These are phyloP conservation scores for Salvia hispanica DNA, from an alignment of 257 asterid species.

Conservation along the genomic window DNA sequence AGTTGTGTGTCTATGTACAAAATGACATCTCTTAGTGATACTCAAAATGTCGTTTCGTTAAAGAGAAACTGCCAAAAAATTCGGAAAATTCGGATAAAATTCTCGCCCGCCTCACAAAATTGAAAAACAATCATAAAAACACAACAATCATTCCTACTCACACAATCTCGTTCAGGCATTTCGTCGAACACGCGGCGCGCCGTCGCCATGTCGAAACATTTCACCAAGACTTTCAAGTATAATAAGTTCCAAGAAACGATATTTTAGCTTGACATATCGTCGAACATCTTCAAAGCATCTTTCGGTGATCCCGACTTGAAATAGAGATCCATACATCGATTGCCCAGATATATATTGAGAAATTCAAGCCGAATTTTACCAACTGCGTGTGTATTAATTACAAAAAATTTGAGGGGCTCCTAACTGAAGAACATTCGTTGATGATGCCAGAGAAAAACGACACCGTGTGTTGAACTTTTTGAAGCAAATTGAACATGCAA, in stretches of 20 bases:
- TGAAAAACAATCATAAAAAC: too few relatives aligned
- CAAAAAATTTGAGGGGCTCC: conserved; percentile 42
- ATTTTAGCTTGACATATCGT: conserved; percentile 50
- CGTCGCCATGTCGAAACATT: conserved; percentile 34
- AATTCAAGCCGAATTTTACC: conserved; percentile 51
- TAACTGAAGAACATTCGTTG: conserved; percentile 34
- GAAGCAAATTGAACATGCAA: conserved; percentile 56
- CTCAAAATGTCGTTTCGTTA: too few relatives aligned
- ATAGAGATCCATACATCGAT: conserved; percentile 60
- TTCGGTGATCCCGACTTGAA: conserved; percentile 38
- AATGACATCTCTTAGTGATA: too few relatives aligned
- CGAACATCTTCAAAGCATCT: conserved; percentile 53
- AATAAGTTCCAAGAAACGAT: conserved; percentile 68
- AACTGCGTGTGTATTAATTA: conserved; percentile 57
- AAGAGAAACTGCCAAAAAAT: too few relatives aligned
- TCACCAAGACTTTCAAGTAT: conserved; percentile 37
- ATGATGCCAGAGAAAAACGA: conserved; percentile 43
- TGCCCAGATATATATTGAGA: conserved; percentile 47
- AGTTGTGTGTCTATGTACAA: too few relatives aligned
- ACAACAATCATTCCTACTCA: conserved; percentile 84
- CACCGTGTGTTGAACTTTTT: conserved; percentile 39
- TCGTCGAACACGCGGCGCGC: conserved; percentile 60
- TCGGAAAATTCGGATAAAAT: too few relatives aligned
- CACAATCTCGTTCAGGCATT: conserved; percentile 70
- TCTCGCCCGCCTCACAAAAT: too few relatives aligned